These are phyloP conservation scores for Lactuca sativa DNA, from an alignment of 129 eudicot genomes.

Conservation along the genomic window DNA sequence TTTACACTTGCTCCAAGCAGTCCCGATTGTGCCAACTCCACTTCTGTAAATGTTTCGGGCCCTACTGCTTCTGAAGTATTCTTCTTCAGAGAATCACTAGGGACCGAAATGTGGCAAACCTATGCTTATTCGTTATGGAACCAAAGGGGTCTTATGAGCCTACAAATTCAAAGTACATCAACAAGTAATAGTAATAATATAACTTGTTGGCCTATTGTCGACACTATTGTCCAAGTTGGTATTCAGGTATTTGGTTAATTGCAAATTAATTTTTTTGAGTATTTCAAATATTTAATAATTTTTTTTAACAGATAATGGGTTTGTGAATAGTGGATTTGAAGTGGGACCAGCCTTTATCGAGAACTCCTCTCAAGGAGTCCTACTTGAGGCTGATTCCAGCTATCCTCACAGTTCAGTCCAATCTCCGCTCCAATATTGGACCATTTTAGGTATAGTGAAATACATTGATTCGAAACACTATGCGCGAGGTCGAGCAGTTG, in stretches of 20 bases:
- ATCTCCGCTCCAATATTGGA: slow-evolving; percentile 37
- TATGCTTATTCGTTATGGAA: slow-evolving; percentile 34
- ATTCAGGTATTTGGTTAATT: slow-evolving; percentile 23
- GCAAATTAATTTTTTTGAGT: too few species aligned
- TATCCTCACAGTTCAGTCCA: background rate
- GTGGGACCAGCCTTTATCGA: slow-evolving; percentile 31
- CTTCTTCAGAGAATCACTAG: slow-evolving; percentile 12
- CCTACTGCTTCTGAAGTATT: slow-evolving; percentile 25
- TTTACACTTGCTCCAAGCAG: slow-evolving; percentile 37
- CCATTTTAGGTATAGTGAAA: slow-evolving; percentile 31
- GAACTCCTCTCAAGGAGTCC: slow-evolving; percentile 42
- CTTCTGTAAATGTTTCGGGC: slow-evolving; percentile 35
- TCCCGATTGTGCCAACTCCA: slow-evolving; percentile 23
- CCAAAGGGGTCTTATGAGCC: slow-evolving; percentile 10
- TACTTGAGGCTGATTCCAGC: slow-evolving; percentile 22
- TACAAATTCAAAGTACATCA: slow-evolving; percentile 11
- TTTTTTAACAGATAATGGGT: slow-evolving; percentile 17
- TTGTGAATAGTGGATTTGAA: slow-evolving; percentile 40
- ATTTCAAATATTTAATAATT: background rate
- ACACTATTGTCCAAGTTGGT: slow-evolving; percentile 9
- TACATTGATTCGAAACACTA: slow-evolving; percentile 45
- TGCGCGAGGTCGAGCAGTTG: slow-evolving; percentile 36
- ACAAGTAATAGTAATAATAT: slow-evolving; percentile 18
- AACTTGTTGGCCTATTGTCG: slow-evolving; percentile 39
- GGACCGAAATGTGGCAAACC: slow-evolving; percentile 38